Conservation (phyloP, 345 rosid genomes). For the Citrus mangshanensis region DNA sequence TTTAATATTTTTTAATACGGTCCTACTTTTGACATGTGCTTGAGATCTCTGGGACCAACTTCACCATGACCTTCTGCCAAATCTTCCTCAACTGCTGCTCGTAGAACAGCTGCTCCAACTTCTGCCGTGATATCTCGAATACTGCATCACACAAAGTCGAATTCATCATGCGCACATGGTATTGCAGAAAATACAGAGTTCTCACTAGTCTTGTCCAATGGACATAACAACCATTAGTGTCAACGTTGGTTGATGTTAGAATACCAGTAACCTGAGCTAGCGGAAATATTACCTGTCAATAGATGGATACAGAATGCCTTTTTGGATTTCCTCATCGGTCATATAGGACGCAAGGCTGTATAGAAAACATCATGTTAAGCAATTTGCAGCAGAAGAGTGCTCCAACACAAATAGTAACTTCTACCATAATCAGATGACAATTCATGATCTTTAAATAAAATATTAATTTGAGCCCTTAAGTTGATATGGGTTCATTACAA, state of each 20-base stretch:
- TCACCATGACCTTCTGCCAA: slow-evolving; percentile 87
- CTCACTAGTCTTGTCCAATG: background rate
- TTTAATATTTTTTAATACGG: too few species aligned
- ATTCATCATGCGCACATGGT: background rate
- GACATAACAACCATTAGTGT: background rate
- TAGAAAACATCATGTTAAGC: slow-evolving; percentile 17
- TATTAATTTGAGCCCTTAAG: background rate
- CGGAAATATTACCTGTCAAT: slow-evolving; percentile 51
- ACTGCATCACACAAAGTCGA: slow-evolving; percentile 40
- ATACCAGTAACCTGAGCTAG: background rate
- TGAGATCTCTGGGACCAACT: slow-evolving; percentile 67
- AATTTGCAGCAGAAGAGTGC: background rate
- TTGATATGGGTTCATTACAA: background rate
- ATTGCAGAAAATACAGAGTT: background rate
- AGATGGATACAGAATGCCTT: slow-evolving; percentile 88
- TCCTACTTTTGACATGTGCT: slow-evolving; percentile 77
- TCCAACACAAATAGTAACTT: background rate
- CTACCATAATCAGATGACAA: background rate
- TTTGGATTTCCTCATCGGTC: slow-evolving; percentile 73
- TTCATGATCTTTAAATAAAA: background rate
- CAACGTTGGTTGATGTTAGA: background rate
- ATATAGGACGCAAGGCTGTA: slow-evolving; percentile 97
- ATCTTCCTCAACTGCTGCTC: slow-evolving; percentile 75
- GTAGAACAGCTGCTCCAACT: slow-evolving; percentile 91
- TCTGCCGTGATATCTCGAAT: slow-evolving; percentile 88